phyloP scores from a whole-genome alignment of 257 asterid species.

The Petunia secreta region DNA sequence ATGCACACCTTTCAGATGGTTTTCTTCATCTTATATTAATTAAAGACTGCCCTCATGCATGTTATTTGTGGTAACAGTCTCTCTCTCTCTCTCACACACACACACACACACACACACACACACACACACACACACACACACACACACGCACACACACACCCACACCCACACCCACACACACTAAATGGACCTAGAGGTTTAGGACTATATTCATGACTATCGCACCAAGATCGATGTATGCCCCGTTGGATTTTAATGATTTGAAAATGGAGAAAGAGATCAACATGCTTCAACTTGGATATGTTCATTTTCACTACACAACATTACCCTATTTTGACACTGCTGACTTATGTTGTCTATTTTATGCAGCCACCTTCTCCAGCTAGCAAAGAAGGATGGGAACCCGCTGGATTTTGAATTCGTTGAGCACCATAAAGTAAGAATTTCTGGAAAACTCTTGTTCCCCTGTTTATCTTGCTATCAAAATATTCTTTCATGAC shows the following conservation, averaged over 20 bases:
- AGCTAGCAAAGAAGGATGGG: slow-evolving; percentile 84
- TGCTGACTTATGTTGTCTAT: background rate
- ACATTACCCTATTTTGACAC: background rate
- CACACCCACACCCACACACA: background rate
- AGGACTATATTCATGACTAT: background rate
- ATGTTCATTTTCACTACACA: background rate
- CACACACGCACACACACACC: no score
- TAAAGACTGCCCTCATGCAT: slow-evolving; percentile 88
- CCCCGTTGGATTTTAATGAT: background rate
- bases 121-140: no score
- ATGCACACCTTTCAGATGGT: slow-evolving; percentile 98
- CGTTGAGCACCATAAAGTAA: slow-evolving; percentile 92
- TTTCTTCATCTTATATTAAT: slow-evolving; percentile 80
- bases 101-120: no score
- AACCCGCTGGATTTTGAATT: slow-evolving; percentile 78
- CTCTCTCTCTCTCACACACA: slow-evolving; percentile 11
- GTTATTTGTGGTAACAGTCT: slow-evolving; percentile 64
- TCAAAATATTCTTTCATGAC: slow-evolving; percentile 22
- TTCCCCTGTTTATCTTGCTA: background rate
- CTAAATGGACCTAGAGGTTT: background rate
- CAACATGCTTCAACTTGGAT: background rate
- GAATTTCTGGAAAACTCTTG: slow-evolving; percentile 11
- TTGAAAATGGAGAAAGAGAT: background rate
- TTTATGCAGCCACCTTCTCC: slow-evolving; percentile 84
- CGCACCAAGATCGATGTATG: background rate